A percentile compares a stretch with the other conserved stretches of the same genome.
These are phyloP conservation scores for Boletus pseudopeckii DNA, from an alignment of 768 basidiomycete genomes.

Conservation along the genomic window DNA sequence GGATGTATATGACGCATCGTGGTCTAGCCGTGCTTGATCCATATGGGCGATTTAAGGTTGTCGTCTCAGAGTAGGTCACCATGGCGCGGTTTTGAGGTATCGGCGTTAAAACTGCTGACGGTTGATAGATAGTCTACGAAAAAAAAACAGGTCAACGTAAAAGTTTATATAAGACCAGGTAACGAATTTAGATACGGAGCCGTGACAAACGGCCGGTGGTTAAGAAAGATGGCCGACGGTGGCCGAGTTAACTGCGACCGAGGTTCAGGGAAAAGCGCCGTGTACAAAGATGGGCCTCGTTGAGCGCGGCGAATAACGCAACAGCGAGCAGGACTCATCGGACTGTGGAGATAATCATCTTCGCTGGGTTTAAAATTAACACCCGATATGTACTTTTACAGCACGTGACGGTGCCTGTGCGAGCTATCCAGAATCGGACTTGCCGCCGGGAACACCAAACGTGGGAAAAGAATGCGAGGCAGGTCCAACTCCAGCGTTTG, in stretches of 20 bases:
- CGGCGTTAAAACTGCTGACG: background rate
- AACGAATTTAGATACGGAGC: no score
- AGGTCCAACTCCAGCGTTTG: constrained; percentile 33
- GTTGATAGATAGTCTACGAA: no score
- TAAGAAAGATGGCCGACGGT: constrained; percentile 10
- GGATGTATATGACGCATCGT: constrained; percentile 1
- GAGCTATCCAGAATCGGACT: constrained; percentile 23
- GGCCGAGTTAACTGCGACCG: no score
- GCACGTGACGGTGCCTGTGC: constrained; percentile 33
- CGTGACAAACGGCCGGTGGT: no score
- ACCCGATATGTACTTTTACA: constrained; percentile 9
- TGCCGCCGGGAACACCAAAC: constrained; percentile 35
- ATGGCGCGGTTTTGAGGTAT: background rate
- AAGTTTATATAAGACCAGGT: no score
- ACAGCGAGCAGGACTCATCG: no score
- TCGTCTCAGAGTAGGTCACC: background rate
- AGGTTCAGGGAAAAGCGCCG: no score
- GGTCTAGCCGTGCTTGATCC: background rate
- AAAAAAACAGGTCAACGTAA: constrained; percentile 13
- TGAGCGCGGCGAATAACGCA: background rate
- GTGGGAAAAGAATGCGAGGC: constrained; percentile 34
- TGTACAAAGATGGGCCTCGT: no score
- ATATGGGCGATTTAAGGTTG: constrained; percentile 4
- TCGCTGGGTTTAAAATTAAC: constrained; percentile 24
- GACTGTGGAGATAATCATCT: constrained; percentile 19